phyloP scores from a whole-genome alignment of 495 filamentous ascomycete genomes.

The Talaromyces borbonicus region DNA sequence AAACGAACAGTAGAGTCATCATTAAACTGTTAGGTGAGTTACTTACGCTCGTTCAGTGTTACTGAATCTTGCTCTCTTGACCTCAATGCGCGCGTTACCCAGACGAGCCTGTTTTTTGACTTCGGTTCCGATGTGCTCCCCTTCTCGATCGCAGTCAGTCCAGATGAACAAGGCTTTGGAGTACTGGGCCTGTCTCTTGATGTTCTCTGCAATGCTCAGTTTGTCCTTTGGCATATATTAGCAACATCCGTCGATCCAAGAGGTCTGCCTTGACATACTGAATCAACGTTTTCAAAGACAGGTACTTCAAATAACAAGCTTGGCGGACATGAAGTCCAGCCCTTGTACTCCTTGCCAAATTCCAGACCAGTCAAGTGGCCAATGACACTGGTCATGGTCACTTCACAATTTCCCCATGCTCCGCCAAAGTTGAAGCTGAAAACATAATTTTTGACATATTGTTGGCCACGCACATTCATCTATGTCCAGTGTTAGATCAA shows the following conservation, averaged over 20 bases:
- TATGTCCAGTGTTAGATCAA: constrained; percentile 13
- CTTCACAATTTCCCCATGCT: constrained; percentile 71
- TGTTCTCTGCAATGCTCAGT: constrained; percentile 73
- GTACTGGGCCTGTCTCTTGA: constrained; percentile 61
- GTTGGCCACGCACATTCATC: constrained; percentile 50
- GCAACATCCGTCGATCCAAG: too few relatives aligned
- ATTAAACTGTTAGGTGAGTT: too few relatives aligned
- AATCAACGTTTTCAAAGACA: constrained; percentile 52
- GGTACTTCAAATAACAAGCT: constrained; percentile 73
- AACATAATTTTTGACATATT: constrained; percentile 86
- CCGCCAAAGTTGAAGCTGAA: constrained; percentile 79
- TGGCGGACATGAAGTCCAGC: constrained; percentile 75
- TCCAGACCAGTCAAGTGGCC: constrained; percentile 73
- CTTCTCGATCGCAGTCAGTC: constrained; percentile 98
- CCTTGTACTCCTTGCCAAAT: constrained; percentile 58
- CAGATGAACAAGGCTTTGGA: constrained; percentile 76
- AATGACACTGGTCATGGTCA: constrained; percentile 85
- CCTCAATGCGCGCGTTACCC: constrained; percentile 61
- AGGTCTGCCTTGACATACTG: too few relatives aligned
- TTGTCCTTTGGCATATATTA: constrained; percentile 49
- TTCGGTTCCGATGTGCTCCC: constrained; percentile 92
- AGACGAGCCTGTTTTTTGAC: constrained; percentile 70
- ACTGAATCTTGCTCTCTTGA: constrained; percentile 84
- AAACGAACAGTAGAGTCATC: too few relatives aligned
- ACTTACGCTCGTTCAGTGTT: constrained; percentile 88